Evolutionary conservation across 2,329 filamentous ascomycete genomes (phyloP), one percentile per base, ranked within the genome.

Genomic region (Colletotrichum destructivum): DNA sequence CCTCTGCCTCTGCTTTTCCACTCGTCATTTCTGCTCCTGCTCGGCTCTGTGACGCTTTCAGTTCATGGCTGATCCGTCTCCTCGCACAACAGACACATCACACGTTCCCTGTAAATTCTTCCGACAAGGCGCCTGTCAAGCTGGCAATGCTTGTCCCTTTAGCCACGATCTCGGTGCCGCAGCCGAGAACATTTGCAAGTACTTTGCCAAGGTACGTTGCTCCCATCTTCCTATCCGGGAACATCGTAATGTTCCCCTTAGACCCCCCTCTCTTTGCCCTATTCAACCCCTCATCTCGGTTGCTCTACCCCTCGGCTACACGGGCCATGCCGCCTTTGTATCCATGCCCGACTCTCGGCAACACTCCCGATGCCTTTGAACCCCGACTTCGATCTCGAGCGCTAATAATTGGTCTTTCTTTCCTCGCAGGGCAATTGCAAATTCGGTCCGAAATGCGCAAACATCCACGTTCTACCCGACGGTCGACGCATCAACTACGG

Each of bases 91-190:
- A 98, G 96, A 98, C 83, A 98, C 96, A 21, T 93, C 95, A 73
- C 96, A 98, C 85, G 96, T 99, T 55, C 96, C 96, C 49, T 99
- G 96, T 93, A 98, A 98, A 88, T 99, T 99, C 92, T 99, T 96
- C 84, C 92, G 95, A 65, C 94, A 98, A 85, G 95, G 96, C 81
- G 92, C 94, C 78, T 99, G 96, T 83, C 96, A 98, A 88, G 96
- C 96, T 69, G 96, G 96, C 77, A 94, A 93, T 81, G 94, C 95
- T 75, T 99, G 96, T 85, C 96, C 96, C 51, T 99, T 98, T 84
- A 94, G 95, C 78, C 96, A 99, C 84, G 96, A 97, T 75, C 91
- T 96, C 75, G 94, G 96, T 80, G 89, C 91, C 40, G 90, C 95
- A 51, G 90, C 93, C 62, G 94, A 98, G 81, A 95, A 93, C 73